phyloP scores from a whole-genome alignment of 2,329 filamentous ascomycete species.

The Dactylellina sp. region DNA sequence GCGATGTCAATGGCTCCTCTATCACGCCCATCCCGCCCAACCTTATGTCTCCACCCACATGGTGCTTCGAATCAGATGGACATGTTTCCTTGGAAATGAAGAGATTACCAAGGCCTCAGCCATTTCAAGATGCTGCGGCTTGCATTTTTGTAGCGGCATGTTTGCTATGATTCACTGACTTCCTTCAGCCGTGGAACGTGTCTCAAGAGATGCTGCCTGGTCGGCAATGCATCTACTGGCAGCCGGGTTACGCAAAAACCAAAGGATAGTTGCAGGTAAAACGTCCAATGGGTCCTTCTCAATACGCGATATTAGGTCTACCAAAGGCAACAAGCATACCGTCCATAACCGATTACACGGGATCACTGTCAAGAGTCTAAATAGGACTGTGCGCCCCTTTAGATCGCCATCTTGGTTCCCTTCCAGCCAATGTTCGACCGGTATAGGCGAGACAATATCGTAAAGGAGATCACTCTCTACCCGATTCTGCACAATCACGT shows the following conservation, averaged over 20 bases:
- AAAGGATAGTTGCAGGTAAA: constrained; percentile 23
- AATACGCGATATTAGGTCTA: constrained; percentile 48
- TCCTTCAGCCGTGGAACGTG: constrained; percentile 31
- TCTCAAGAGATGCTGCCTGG: constrained; percentile 34
- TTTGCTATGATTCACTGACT: constrained; percentile 18
- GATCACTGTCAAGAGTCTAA: constrained; percentile 29
- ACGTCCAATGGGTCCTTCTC: constrained; percentile 46
- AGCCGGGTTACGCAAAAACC: constrained; percentile 49
- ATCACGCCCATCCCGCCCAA: constrained; percentile 7
- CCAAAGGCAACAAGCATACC: constrained; percentile 18
- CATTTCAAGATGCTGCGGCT: constrained; percentile 3
- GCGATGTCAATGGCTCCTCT: not conserved
- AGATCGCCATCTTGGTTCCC: not conserved
- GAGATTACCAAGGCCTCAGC: not conserved
- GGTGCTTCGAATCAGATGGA: constrained; percentile 17
- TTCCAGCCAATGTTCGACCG: constrained; percentile 2
- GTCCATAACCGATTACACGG: constrained; percentile 51
- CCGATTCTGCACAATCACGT: constrained; percentile 4
- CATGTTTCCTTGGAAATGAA: not conserved
- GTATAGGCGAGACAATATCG: constrained; percentile 9
- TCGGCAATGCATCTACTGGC: constrained; percentile 49
- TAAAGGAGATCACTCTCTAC: constrained; percentile 20
- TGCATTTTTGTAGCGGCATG: constrained; percentile 5
- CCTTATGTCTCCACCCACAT: constrained; percentile 29
- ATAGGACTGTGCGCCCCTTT: constrained; percentile 5